Evolutionary conservation across 176 grass and related monocot species (phyloP).

Genomic region (Musa acuminata): DNA sequence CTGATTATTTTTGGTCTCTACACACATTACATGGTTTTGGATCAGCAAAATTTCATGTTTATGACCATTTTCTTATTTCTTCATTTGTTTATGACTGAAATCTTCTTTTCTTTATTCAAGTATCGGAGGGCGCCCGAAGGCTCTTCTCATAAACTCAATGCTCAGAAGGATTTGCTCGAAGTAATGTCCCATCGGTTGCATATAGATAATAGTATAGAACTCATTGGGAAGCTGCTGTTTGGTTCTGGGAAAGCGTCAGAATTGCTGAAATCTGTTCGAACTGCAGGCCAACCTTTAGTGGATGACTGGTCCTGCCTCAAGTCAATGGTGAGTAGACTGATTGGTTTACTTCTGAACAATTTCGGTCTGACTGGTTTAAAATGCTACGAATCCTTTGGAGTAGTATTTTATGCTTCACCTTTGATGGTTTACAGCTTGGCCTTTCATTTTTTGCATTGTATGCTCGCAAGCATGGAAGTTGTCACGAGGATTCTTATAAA

Average conservation of each 20-base stretch:
- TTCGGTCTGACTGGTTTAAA: too few relatives aligned
- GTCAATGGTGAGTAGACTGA: slow-evolving; percentile 41
- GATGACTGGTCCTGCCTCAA: slow-evolving; percentile 93
- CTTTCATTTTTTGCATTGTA: too few relatives aligned
- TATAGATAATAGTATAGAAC: slow-evolving; percentile 66
- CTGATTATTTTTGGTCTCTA: background rate
- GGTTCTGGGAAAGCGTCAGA: slow-evolving; percentile 46
- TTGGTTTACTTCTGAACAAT: background rate
- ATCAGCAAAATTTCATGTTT: background rate
- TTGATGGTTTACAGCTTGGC: too few relatives aligned
- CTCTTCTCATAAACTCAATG: slow-evolving; percentile 49
- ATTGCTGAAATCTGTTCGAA: slow-evolving; percentile 47
- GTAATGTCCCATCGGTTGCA: slow-evolving; percentile 78
- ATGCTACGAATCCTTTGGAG: too few relatives aligned
- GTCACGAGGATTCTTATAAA: too few relatives aligned
- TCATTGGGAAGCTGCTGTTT: slow-evolving; percentile 87
- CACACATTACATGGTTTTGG: background rate
- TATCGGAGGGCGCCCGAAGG: slow-evolving; percentile 53
- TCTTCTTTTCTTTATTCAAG: slow-evolving; percentile 25
- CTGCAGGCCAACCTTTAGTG: slow-evolving; percentile 52
- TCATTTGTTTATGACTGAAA: slow-evolving; percentile 17
- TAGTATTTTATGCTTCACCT: too few relatives aligned
- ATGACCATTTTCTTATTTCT: slow-evolving; percentile 6
- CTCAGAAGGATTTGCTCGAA: slow-evolving; percentile 71
- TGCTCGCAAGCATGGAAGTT: too few relatives aligned